Base-by-base conservation (phyloP, 176 grass and related monocot genomes). In the Musa acuminata region DNA sequence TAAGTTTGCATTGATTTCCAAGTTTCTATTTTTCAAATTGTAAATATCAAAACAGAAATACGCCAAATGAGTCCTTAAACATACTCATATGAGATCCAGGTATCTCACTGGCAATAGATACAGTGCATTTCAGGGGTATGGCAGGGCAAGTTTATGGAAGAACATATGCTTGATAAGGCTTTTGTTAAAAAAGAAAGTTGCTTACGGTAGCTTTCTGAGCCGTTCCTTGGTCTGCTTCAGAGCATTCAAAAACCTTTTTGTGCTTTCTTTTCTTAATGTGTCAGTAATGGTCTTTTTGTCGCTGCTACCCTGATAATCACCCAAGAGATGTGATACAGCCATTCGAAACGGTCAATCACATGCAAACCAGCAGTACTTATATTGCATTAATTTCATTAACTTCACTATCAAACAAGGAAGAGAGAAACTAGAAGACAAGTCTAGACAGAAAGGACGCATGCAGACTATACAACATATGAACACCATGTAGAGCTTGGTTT, bases 251-350 rank as follows among this genome's bases (percentile, higher is more conserved):
- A 98, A 84, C 71, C 86, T 91, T 53, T 78, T 85, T 72, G 27
- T 76, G 72, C 87, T 85, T 55, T 86, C 82, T 78, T 98, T 88
- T 89, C 88, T 89, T 75, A 93, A 67, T 11, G 75, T 52, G 43
- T 87, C 82, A 85, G 94, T 87, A 83, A 93, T 93, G 76, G 71
- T 84, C 76, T 85, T 98, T 63, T 93, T 93, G 73, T 89, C 88
- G 80, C 76, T 72, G 50, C 78, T 64, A 22, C 77, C 80, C 85
- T 93, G 80, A 75, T 72, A 2, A 70, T 20, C 13, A 68, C 14
- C 3, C 14, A 26, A 49, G 13, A 76, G 23, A 55, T 27, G 4
- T n/a, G 16, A 29, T 53, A 21, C 35, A 43, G 4, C 35, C 35
- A 43, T 6, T 43, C 4, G 0, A 43, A 43, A 43, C 4, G 4